Base-by-base conservation (phyloP, 768 basidiomycete species). In the Galerina marginata region DNA sequence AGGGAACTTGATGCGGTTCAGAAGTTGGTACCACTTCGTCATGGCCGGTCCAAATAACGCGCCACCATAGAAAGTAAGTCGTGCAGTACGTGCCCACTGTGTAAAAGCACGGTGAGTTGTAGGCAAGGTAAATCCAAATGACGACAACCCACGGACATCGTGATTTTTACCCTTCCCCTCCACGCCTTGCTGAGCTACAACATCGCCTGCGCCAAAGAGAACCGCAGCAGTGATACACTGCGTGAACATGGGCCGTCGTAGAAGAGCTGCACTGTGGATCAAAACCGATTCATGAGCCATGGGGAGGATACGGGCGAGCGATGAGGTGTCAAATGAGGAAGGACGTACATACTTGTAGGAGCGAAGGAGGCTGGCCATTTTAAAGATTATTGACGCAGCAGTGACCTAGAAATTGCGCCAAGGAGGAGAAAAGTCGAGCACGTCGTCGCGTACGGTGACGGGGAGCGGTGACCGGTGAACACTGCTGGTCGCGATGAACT, bases 121-220 rank as follows among this genome's bases (percentile, higher is more conserved):
- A 48, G 45, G 14, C 54, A 49, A 55, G 15, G n/a, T 14, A 62
- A 38, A 26, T 16, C 15, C 33, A 10, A 25, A 58, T 23, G 44
- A 15, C 26, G 36, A 29, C 52, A 60, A 45, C 43, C 44, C 2
- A 79, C 86, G 65, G 63, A 92, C 91, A 64, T 97, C 94, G 69
- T 96, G 94, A 2, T 87, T 72, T 55, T 69, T 77, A 6, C 93
- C 92, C 64, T 79, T 84, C 67, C 79, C 79, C 69, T 96, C 95
- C 16, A 96, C 83, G 1, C 77, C 83, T 73, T 96, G 95, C 74
- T 97, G 95, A 0, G 95, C 95, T 44, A 96, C 83, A 1, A 95
- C 67, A 69, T 94, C 93, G 20, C 91, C 92, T 6, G 83, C 78
- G 45, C 90, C 88, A 63, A 93, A 93, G 9, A 93, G 76, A 52